Percentiles rank a stretch among this genome's conserved stretches.
phyloP scores from a whole-genome alignment of 352 stramenopile genomes.

The Phytophthora sp. region DNA sequence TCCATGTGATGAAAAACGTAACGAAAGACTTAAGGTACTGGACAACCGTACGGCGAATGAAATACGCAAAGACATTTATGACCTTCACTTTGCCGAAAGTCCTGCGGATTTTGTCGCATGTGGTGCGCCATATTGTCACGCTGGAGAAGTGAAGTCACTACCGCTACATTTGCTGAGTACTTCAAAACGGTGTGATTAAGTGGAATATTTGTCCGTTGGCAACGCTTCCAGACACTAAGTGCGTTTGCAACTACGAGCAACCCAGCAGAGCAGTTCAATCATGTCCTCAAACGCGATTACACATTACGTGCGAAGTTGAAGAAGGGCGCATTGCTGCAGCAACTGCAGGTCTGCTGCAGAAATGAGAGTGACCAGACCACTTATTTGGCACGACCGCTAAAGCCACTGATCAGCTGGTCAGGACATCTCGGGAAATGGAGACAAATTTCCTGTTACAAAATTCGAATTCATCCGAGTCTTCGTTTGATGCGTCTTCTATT shows the following conservation, averaged over 20 bases:
- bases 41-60: not conserved
- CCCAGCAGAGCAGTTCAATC: not conserved
- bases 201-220: not conserved
- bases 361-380: not conserved
- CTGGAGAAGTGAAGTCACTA: not conserved
- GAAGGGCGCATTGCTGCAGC: not conserved
- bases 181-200: not conserved
- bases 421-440: not conserved
- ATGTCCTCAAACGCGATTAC: not conserved
- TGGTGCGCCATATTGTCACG: not conserved
- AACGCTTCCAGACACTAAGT: not conserved
- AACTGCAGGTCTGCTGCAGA: not conserved
- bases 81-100: not conserved
- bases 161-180: not conserved
- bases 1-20: constrained; percentile 4
- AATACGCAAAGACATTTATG: not conserved
- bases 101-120: not conserved
- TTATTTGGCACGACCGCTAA: not conserved
- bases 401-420: not conserved
- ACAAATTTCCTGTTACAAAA: not conserved
- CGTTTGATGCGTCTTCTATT: not conserved
- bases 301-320: not conserved
- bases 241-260: not conserved
- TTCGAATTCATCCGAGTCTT: not conserved
- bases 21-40: not conserved